Conservation (phyloP, 176 grass and related monocot genomes). For the Triticum urartu region DNA sequence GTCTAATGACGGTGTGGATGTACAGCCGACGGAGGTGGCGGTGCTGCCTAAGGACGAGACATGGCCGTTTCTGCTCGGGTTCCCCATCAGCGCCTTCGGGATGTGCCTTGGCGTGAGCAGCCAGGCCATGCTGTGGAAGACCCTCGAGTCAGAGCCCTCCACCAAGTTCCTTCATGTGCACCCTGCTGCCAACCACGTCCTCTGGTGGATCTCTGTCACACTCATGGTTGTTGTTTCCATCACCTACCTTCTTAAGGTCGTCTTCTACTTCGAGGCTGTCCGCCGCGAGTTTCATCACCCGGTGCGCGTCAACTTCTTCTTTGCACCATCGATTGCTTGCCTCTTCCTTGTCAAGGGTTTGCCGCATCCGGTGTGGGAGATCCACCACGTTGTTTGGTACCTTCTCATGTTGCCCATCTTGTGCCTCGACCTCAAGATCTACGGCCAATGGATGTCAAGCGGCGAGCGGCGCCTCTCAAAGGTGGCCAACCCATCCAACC, state of each 20-base stretch:
- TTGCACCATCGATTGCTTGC: conserved; percentile 54
- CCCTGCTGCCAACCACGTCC: conserved; percentile 24
- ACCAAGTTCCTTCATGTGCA: conserved; percentile 37
- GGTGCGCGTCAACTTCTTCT: conserved; percentile 59
- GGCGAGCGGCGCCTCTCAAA: conserved; percentile 63
- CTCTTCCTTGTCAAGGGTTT: conserved; percentile 46
- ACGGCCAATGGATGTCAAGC: conserved; percentile 85
- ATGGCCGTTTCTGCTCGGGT: conserved; percentile 62
- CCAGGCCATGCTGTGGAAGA: conserved; percentile 62
- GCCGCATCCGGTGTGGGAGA: too few relatives aligned
- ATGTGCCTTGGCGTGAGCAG: conserved; percentile 55
- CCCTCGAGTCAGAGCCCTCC: conserved; percentile 24
- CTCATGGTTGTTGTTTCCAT: conserved; percentile 28
- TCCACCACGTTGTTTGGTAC: conserved; percentile 51
- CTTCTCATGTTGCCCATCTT: conserved; percentile 50
- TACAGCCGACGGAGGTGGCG: conserved; percentile 48
- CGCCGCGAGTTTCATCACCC: conserved; percentile 50
- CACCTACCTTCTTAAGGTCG: conserved; percentile 41
- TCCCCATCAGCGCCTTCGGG: conserved; percentile 46
- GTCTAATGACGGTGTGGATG: neutral
- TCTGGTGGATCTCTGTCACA: conserved; percentile 46
- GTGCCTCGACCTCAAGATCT: conserved; percentile 66
- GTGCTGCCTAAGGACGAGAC: conserved; percentile 52
- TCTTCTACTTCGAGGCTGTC: conserved; percentile 56
- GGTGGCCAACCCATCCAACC: conserved; percentile 76